Percentiles rank a stretch among this genome's conserved stretches.
Conservation (phyloP, 352 stramenopile species). For the Globisporangium camurandrum region DNA sequence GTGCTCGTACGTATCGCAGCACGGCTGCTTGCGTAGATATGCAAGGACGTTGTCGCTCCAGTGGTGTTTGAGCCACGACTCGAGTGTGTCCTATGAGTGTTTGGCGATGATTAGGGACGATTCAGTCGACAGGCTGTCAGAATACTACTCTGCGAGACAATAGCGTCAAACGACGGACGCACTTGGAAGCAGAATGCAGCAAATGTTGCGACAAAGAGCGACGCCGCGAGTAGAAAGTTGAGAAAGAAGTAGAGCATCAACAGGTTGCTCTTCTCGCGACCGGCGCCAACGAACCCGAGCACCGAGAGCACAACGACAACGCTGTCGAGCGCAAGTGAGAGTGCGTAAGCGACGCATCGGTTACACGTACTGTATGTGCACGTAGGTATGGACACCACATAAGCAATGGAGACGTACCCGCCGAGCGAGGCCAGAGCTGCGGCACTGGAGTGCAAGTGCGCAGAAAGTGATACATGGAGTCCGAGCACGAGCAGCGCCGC, state of each 20-base stretch:
- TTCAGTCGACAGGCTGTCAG: no score
- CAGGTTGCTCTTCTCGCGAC: slow-evolving; percentile 52
- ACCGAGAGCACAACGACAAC: slow-evolving; percentile 42
- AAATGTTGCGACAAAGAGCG: slow-evolving; percentile 56
- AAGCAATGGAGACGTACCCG: slow-evolving; percentile 8
- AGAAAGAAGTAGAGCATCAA: slow-evolving; percentile 74
- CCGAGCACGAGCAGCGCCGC: slow-evolving; percentile 41
- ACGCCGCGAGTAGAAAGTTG: slow-evolving; percentile 56
- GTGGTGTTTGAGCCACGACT: slow-evolving; percentile 73
- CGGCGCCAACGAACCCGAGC: slow-evolving; percentile 56
- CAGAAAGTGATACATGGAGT: slow-evolving; percentile 40
- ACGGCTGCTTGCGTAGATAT: slow-evolving; percentile 32
- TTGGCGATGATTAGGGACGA: not conserved
- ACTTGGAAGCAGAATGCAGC: slow-evolving; percentile 56
- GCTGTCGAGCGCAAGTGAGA: not conserved
- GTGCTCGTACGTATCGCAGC: slow-evolving; percentile 50
- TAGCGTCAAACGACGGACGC: no score
- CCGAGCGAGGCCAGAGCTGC: slow-evolving; percentile 37
- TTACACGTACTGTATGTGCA: not conserved
- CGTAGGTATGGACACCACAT: not conserved
- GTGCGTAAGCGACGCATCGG: not conserved
- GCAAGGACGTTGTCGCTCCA: slow-evolving; percentile 41
- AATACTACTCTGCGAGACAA: no score
- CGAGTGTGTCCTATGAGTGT: slow-evolving; percentile 27
- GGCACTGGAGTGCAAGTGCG: slow-evolving; percentile 41